Percentiles rank a stretch among this genome's conserved stretches.
These are phyloP conservation scores for Beauveria sp. DNA, from an alignment of 2,329 filamentous ascomycete genomes.

Conservation along the genomic window DNA sequence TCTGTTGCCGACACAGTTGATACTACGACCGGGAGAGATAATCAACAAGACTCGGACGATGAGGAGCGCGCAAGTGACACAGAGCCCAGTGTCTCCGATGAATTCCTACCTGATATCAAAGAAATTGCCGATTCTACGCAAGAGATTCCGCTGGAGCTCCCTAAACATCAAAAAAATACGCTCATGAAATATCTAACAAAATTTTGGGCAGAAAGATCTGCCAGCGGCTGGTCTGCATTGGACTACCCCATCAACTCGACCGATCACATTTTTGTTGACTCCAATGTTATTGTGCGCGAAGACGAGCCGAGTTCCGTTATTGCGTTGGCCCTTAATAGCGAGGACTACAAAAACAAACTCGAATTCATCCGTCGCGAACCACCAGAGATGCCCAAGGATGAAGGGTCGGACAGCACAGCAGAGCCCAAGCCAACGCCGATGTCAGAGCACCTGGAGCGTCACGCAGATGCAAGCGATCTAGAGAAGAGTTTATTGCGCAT, in stretches of 20 bases:
- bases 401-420: conserved; percentile 20
- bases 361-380: conserved; percentile 53
- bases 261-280: conserved; percentile 95
- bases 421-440: conserved; percentile 23
- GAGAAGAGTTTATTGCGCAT: conserved; percentile 78
- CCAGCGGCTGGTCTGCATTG: conserved; percentile 85
- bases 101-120: conserved; percentile 56
- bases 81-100: conserved; percentile 61
- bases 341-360: conserved; percentile 79
- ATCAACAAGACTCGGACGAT: conserved; percentile 58
- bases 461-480: conserved; percentile 60
- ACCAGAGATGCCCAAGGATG: conserved; percentile 33
- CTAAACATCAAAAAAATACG: conserved; percentile 87
- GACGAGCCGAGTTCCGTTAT: conserved; percentile 96
- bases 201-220: conserved; percentile 96
- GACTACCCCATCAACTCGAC: conserved; percentile 84
- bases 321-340: conserved; percentile 80
- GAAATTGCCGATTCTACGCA: conserved; percentile 54
- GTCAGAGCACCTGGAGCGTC: conserved; percentile 31
- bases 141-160: conserved; percentile 64
- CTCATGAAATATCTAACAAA: conserved; percentile 93
- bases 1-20: conserved; percentile 23
- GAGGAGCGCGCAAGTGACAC: conserved; percentile 63
- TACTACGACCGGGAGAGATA: conserved; percentile 22
- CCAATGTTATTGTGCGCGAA: conserved; percentile 92